Percentiles rank a stretch among this genome's conserved stretches.
These are phyloP conservation scores for Carex kokanica DNA, from an alignment of 176 grass and related monocot species.

Conservation along the genomic window DNA sequence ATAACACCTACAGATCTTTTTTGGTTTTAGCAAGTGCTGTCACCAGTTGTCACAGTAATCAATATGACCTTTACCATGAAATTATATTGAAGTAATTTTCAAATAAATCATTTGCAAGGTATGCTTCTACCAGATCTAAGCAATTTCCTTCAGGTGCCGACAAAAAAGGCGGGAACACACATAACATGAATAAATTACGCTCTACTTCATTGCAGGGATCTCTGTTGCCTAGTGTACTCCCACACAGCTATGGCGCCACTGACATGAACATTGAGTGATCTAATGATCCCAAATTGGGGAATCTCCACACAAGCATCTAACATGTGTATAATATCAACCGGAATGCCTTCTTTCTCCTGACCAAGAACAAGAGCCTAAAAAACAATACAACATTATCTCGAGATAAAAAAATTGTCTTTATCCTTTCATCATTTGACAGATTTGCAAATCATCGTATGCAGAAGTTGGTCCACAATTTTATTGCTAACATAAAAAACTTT, in stretches of 20 bases:
- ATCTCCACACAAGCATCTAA: conserved; percentile 89
- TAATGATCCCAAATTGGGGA: conserved; percentile 76
- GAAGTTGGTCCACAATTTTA: not conserved
- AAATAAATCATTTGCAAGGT: not conserved
- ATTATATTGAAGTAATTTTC: not conserved
- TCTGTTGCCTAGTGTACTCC: conserved; percentile 87
- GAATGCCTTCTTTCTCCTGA: conserved; percentile 85
- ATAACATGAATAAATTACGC: not conserved
- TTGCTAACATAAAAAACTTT: not conserved
- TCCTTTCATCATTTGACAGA: not conserved
- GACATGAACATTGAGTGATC: conserved; percentile 93
- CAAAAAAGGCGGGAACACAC: not conserved
- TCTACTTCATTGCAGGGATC: not conserved
- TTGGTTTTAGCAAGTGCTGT: no score
- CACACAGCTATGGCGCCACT: conserved; percentile 86
- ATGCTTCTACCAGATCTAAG: not conserved
- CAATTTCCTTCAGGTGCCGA: not conserved
- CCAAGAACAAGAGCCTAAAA: conserved; percentile 66
- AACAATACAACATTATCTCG: not conserved
- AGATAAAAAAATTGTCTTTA: not conserved
- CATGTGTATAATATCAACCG: conserved; percentile 74
- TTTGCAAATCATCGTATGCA: not conserved
- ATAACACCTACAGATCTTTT: no score
- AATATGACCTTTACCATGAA: not conserved
- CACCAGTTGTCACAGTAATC: not conserved